Percentiles rank a stretch among this genome's conserved stretches.
Conservation (phyloP, 1,139 yeast genomes). For the Suhomyces ambrosiae region DNA sequence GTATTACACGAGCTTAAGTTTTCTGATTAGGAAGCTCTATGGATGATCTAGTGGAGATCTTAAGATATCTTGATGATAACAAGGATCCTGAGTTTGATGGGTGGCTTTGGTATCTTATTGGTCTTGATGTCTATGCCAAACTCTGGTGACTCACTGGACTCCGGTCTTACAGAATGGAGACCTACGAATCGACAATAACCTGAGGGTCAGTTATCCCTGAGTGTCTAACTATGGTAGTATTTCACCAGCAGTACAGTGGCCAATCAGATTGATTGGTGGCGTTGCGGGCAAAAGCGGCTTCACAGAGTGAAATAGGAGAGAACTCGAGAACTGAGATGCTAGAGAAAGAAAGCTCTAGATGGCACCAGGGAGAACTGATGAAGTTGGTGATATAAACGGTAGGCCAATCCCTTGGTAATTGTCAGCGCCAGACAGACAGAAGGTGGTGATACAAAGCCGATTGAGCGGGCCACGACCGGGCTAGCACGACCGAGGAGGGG, state of each 20-base stretch:
- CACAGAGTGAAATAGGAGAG: not conserved
- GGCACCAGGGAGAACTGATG: slow-evolving; percentile 10
- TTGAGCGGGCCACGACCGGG: too few relatives aligned
- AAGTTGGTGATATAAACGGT: slow-evolving; percentile 4
- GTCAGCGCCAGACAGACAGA: slow-evolving; percentile 12
- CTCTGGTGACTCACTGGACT: not conserved
- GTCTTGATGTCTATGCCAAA: too few relatives aligned
- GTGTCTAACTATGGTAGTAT: not conserved
- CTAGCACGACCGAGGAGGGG: slow-evolving; percentile 5
- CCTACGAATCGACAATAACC: slow-evolving; percentile 1
- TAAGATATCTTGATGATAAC: not conserved
- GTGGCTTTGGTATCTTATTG: too few relatives aligned
- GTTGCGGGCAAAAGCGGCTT: too few relatives aligned
- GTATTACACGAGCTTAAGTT: too few relatives aligned
- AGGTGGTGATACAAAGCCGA: slow-evolving; percentile 11
- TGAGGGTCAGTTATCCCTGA: not conserved
- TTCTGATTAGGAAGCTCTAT: not conserved
- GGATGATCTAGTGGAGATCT: not conserved
- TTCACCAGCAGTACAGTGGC: slow-evolving; percentile 1
- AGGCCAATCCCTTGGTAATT: slow-evolving; percentile 10
- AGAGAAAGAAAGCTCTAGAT: slow-evolving; percentile 6
- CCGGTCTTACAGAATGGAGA: not conserved
- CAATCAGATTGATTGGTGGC: not conserved
- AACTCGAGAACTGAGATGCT: slow-evolving; percentile 4
- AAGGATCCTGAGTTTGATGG: not conserved